These are phyloP conservation scores for Saccharomycopsis sp. DNA, from an alignment of 805 yeast genomes.

Conservation along the genomic window DNA sequence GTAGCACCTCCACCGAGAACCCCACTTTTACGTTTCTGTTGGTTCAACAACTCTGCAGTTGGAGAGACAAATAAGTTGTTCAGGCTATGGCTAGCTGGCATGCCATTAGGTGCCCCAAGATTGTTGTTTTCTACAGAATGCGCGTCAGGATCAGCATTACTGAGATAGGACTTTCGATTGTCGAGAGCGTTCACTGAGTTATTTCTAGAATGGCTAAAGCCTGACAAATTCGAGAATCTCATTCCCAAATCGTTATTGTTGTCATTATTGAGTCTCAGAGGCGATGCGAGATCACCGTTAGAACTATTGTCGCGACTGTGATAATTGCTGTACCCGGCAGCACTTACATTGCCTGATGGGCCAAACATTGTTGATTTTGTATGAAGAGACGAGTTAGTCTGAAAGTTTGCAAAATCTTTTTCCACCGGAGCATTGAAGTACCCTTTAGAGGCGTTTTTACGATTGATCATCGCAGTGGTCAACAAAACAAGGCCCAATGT, in stretches of 20 bases:
- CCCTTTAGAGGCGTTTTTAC: slow-evolving; percentile 16
- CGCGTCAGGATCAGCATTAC: not conserved
- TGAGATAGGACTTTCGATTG: not conserved
- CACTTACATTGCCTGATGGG: not conserved
- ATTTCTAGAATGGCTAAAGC: not conserved
- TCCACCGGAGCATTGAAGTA: slow-evolving; percentile 6
- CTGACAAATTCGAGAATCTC: not conserved
- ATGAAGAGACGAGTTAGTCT: not conserved
- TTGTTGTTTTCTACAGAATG: slow-evolving; percentile 16
- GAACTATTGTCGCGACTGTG: not conserved
- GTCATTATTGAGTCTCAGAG: not conserved
- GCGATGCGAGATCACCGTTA: not conserved
- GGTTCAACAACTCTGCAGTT: slow-evolving; percentile 63
- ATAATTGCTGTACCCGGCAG: not conserved
- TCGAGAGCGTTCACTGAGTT: not conserved
- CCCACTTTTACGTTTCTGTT: slow-evolving; percentile 29
- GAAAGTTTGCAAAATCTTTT: slow-evolving; percentile 7
- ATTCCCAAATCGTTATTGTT: not conserved
- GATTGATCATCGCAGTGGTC: slow-evolving; percentile 3
- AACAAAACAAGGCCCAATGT: slow-evolving; percentile 10
- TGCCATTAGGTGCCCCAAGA: slow-evolving; percentile 21
- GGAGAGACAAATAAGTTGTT: slow-evolving; percentile 63
- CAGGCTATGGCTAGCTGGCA: slow-evolving; percentile 15
- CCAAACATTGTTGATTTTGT: not conserved
- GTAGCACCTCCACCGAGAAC: slow-evolving; percentile 20